Evolutionary conservation across 139 green algal species (phyloP), one percentile per base, ranked within the genome.

Genomic region (Coelastrella sp.): DNA sequence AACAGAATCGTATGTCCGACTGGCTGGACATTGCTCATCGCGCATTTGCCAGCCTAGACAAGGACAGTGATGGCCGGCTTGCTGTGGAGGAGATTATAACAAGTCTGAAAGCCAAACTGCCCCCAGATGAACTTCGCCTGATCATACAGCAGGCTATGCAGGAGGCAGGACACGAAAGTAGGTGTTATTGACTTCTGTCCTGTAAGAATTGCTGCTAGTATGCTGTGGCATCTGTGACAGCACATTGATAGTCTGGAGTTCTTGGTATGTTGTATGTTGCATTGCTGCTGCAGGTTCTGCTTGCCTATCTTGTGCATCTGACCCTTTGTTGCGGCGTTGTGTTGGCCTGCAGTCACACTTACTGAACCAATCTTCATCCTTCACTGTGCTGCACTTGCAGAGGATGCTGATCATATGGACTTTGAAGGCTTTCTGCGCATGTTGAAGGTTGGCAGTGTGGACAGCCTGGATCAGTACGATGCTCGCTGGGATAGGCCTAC

Each of bases 21-120:
- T 98, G 93, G 92, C 88, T 97, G 60, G 86, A 94, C 40, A 77
- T 92, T 21, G 89, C 89, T 2, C 30, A 21, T 34, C 84, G 72
- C 38, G 86, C 89, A 0, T 92, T 92, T 66, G 53, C 37, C 13
- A 30, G 17, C 11, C 53, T 92, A 66, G 89, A 92, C 80, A 76
- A 38, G 37, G 75, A 92, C 67, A 48, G 71, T 35, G 86, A 85
- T 79, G 89, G 89, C 30, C 50, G 85, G 40, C 73, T 92, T 57
- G 15, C 40, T 38, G 62, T 79, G 34, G 43, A 77, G 7, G 89
- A 92, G 45, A 85, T 92, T 38, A 64, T 91, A 21, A 38, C 34
- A 19, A 77, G 60, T 50, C 48, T 91, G 63, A 80, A 64, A n/a
- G 38, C 59, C 13, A 88, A 87, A 35, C 78, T 91, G 77, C 82